Conservation (phyloP, 1,284 basidiomycete species). For the Apiotrichum veenhuisii region DNA sequence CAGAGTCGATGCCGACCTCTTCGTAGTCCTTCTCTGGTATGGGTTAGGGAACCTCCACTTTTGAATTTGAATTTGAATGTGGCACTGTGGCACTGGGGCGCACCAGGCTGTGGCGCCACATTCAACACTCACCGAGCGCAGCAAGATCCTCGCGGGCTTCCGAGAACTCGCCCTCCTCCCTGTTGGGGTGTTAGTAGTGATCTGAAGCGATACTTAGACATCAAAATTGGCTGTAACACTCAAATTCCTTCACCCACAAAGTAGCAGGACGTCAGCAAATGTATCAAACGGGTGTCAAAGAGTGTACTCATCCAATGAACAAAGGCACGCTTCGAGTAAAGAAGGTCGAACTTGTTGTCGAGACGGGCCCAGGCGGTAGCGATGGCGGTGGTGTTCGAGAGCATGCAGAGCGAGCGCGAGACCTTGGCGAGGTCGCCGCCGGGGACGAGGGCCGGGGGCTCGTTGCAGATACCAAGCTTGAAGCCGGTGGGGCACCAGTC, state of each 20-base stretch:
- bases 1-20: constrained; percentile 88
- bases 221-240: too few relatives aligned
- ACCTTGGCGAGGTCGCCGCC: constrained; percentile 94
- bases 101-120: too few relatives aligned
- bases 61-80: too few relatives aligned
- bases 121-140: constrained; percentile 56
- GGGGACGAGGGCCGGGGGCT: constrained; percentile 84
- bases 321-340: constrained; percentile 89
- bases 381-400: constrained; percentile 67
- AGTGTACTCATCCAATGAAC: constrained; percentile 60
- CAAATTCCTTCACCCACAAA: too few relatives aligned
- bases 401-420: constrained; percentile 92
- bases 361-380: constrained; percentile 91
- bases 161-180: constrained; percentile 96
- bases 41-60: too few relatives aligned
- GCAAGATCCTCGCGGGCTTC: constrained; percentile 97
- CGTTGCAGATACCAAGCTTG: constrained; percentile 97
- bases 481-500: constrained; percentile 99
- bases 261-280: too few relatives aligned
- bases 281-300: constrained; percentile 5
- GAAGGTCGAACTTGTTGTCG: constrained; percentile 98
- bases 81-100: too few relatives aligned
- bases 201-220: too few relatives aligned
- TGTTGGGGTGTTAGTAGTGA: too few relatives aligned
- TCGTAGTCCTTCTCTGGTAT: constrained; percentile 83